phyloP scores from a whole-genome alignment of 1,284 basidiomycete genomes.

The Ceratobasidium sp. region DNA sequence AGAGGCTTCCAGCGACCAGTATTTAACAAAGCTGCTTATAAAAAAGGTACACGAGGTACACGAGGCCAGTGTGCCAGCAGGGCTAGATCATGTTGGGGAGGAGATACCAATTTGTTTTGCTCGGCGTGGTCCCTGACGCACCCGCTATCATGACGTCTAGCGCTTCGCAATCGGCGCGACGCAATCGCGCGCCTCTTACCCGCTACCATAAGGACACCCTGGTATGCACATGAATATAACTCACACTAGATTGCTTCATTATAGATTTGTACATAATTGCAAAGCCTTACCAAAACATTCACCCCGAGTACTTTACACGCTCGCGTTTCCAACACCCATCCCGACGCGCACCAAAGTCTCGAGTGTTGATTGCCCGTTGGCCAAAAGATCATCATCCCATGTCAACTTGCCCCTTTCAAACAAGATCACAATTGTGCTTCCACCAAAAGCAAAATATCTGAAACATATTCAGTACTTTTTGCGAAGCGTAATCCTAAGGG shows the following conservation, averaged over 20 bases:
- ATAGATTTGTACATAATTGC: conserved; percentile 20
- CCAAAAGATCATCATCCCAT: conserved; percentile 93
- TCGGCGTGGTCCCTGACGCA: conserved; percentile 10
- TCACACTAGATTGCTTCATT: not conserved
- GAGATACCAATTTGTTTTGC: not conserved
- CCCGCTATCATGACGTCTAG: conserved; percentile 7
- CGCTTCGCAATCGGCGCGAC: not conserved
- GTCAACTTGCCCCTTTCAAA: conserved; percentile 85
- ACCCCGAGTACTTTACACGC: not conserved
- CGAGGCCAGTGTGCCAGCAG: conserved; percentile 1
- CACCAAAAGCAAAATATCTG: conserved; percentile 91
- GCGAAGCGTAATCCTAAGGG: not conserved
- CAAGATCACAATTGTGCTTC: conserved; percentile 89
- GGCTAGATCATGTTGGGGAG: conserved; percentile 20
- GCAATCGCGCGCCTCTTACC: no score
- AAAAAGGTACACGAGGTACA: conserved; percentile 19
- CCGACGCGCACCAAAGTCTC: conserved; percentile 92
- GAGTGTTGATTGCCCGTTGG: conserved; percentile 84
- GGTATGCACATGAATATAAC: no score
- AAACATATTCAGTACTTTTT: not conserved
- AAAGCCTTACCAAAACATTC: conserved; percentile 23
- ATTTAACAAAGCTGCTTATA: no score
- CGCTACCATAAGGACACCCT: no score
- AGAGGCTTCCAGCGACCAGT: no score
- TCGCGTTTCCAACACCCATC: conserved; percentile 78